Evolutionary conservation across 2,329 filamentous ascomycete genomes (phyloP).

Genomic region (Aschersonia sp.): DNA sequence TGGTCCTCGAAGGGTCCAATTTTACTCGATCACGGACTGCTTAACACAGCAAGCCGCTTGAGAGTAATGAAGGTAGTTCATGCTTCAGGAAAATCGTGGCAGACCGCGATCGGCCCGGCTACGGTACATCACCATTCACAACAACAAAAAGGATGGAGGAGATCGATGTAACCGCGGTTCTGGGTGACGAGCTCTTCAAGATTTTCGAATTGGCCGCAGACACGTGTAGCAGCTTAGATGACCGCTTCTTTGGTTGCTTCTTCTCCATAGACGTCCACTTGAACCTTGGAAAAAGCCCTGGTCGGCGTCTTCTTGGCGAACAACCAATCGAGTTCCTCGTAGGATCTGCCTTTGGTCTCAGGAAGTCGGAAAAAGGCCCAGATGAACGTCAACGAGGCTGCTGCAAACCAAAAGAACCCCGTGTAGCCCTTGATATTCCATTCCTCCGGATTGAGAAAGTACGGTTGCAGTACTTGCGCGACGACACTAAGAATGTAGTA

Average conservation of each 20-base stretch:
- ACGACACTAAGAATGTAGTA: conserved; percentile 10
- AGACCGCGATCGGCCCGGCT: no score
- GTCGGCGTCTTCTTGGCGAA: conserved; percentile 17
- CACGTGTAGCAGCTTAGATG: background rate
- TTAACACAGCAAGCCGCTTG: no score
- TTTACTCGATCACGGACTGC: no score
- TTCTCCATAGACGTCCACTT: background rate
- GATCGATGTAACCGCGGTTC: no score
- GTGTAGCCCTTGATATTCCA: conserved; percentile 23
- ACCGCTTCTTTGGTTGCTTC: background rate
- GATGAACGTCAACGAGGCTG: conserved; percentile 10
- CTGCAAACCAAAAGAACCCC: conserved; percentile 20
- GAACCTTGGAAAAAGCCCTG: background rate
- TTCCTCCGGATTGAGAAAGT: conserved; percentile 20
- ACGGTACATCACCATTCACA: no score
- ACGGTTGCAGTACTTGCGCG: conserved; percentile 7
- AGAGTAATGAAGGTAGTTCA: no score
- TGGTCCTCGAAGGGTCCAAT: no score
- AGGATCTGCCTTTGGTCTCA: conserved; percentile 34
- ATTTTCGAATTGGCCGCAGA: background rate
- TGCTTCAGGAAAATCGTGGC: no score
- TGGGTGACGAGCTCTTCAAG: no score
- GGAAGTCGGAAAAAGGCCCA: conserved; percentile 33
- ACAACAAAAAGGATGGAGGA: no score
- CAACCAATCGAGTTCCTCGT: conserved; percentile 38